phyloP scores from a whole-genome alignment of 2,329 filamentous ascomycete species.

The Pyrenochaeta sp. region DNA sequence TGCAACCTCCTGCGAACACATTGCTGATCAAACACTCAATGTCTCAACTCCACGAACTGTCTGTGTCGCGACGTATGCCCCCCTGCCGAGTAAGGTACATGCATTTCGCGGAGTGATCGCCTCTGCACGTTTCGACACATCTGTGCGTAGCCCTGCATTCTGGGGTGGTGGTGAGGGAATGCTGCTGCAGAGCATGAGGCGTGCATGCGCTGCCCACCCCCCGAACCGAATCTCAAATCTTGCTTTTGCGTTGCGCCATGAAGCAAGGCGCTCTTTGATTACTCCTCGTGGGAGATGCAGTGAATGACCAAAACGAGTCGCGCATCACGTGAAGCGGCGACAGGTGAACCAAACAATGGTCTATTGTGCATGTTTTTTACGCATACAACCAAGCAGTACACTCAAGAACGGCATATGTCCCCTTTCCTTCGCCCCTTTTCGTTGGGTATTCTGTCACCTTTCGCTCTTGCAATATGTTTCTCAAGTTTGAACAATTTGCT shows the following conservation, averaged over 20 bases:
- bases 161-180: neutral
- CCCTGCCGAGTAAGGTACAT: constrained; percentile 25
- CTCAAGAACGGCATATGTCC: too few relatives aligned
- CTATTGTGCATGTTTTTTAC: neutral
- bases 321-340: neutral
- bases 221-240: neutral
- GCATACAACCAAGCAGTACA: too few relatives aligned
- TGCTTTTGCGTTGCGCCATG: neutral
- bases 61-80: neutral
- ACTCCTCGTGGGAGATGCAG: neutral
- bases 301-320: neutral
- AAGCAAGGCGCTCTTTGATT: neutral
- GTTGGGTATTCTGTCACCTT: too few relatives aligned
- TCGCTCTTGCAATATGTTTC: too few relatives aligned
- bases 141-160: constrained; percentile 17
- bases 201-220: neutral
- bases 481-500: too few relatives aligned
- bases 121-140: neutral
- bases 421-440: too few relatives aligned
- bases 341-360: neutral
- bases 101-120: constrained; percentile 3
- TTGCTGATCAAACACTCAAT: constrained; percentile 5
- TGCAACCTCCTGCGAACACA: constrained; percentile 2
- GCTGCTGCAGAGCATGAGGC: constrained; percentile 3
- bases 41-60: constrained; percentile 1